A percentile compares a stretch with the other conserved stretches of the same genome.
These are phyloP conservation scores for Penicillium mononematosum DNA, from an alignment of 495 filamentous ascomycete species.

Conservation along the genomic window DNA sequence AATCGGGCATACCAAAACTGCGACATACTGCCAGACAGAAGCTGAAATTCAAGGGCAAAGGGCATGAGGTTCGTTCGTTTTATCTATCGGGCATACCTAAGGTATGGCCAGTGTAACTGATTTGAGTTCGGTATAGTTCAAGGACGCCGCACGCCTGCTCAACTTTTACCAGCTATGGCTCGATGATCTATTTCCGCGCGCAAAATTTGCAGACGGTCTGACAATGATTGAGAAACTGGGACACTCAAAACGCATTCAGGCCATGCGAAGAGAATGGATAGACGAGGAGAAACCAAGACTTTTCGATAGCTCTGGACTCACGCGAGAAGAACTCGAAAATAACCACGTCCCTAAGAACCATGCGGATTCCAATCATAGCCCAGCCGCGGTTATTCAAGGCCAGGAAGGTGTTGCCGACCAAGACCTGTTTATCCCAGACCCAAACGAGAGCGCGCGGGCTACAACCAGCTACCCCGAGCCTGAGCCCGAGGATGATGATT, in stretches of 20 bases:
- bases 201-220: slow-evolving; percentile 87
- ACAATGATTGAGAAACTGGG: slow-evolving; percentile 92
- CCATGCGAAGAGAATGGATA: slow-evolving; percentile 81
- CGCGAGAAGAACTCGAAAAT: slow-evolving; percentile 1
- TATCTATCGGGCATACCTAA: not conserved
- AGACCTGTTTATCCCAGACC: slow-evolving; percentile 32
- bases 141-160: slow-evolving; percentile 77
- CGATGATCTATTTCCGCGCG: slow-evolving; percentile 91
- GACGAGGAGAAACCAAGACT: slow-evolving; percentile 57
- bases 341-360: slow-evolving; percentile 4
- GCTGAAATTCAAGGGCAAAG: slow-evolving; percentile 86
- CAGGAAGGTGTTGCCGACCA: slow-evolving; percentile 12
- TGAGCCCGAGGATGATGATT: slow-evolving; percentile 38
- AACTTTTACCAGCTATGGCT: slow-evolving; percentile 96
- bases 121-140: slow-evolving; percentile 57
- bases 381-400: not conserved
- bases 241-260: slow-evolving; percentile 72
- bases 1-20: slow-evolving; percentile 79
- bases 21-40: slow-evolving; percentile 65
- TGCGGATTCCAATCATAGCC: slow-evolving; percentile 10
- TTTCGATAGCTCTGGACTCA: slow-evolving; percentile 7
- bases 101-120: slow-evolving; percentile 7
- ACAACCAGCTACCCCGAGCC: slow-evolving; percentile 20
- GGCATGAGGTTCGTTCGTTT: slow-evolving; percentile 70
- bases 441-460: slow-evolving; percentile 15